Evolutionary conservation across 2,329 filamentous ascomycete species (phyloP).

Genomic region (Claviceps monticola): DNA sequence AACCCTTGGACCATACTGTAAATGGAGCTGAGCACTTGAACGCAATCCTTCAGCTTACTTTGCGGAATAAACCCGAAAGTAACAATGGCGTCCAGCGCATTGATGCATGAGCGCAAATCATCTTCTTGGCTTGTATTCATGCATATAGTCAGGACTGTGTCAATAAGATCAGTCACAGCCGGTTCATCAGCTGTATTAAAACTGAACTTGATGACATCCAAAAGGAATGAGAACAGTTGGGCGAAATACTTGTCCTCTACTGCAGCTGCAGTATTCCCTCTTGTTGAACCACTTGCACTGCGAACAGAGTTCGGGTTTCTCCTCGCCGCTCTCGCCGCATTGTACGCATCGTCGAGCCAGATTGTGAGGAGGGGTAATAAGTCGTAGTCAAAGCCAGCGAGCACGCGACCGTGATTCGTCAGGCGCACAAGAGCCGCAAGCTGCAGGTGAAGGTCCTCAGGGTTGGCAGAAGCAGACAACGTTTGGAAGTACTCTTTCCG

Average conservation of each 20-base stretch:
- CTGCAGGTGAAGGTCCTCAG: constrained; percentile 53
- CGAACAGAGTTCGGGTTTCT: constrained; percentile 26
- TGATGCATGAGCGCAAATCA: constrained; percentile 54
- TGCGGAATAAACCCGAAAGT: constrained; percentile 58
- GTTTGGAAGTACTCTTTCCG: constrained; percentile 52
- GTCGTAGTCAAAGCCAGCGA: constrained; percentile 55
- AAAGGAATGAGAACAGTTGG: constrained; percentile 50
- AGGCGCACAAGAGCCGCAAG: constrained; percentile 49
- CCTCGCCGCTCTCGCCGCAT: constrained; percentile 36
- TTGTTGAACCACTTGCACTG: constrained; percentile 24
- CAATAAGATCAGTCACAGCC: constrained; percentile 47
- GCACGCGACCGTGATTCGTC: constrained; percentile 44
- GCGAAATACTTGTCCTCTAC: constrained; percentile 49
- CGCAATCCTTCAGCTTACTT: constrained; percentile 47
- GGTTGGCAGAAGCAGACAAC: constrained; percentile 38
- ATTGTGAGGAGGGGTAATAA: constrained; percentile 46
- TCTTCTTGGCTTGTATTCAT: constrained; percentile 49
- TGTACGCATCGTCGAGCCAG: constrained; percentile 46
- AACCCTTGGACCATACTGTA: constrained; percentile 50
- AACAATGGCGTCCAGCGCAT: constrained; percentile 55
- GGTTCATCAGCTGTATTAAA: constrained; percentile 52
- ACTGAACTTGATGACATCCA: constrained; percentile 62
- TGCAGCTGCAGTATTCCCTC: constrained; percentile 21
- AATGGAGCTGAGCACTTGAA: constrained; percentile 59
- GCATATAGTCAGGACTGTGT: constrained; percentile 51